Base-by-base conservation (phyloP, 2,329 filamentous ascomycete genomes). In the Alternaria tenuissima region DNA sequence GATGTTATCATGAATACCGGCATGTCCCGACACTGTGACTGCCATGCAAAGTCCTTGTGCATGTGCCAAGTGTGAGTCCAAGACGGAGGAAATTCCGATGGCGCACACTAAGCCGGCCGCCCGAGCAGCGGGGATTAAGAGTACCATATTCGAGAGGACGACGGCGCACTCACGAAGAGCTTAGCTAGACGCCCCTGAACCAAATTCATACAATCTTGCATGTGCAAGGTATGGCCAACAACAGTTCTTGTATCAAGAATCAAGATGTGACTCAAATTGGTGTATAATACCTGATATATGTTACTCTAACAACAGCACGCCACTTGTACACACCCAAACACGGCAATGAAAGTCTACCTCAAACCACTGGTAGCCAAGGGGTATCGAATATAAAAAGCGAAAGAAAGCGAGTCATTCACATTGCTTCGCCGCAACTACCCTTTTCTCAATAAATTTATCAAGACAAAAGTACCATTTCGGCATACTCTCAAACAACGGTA, bases 401-500 rank as follows among this genome's bases (percentile, higher is more conserved):
- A 49, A 5, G 46, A 49, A 49, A 49, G 30, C 30, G 14, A 3
- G 30, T 12, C n/a, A 26, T 26, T 3, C 32, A 2, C 14, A 12
- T 36, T 36, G 14, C 32, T 14, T 5, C 14, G 32, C 32, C 12
- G 32, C 32, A 36, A 26, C 22, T n/a, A 43, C 22, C 22, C 16
- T 44, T 26, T 11, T n/a, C 32, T 6, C 20, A 46, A 38, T 9
- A 38, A 38, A 14, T 7, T 4, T 16, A 16, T 24, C 20, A 12
- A 42, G 20, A 16, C 39, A 14, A 24, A 24, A 42, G 20, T 12
- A 20, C 24, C 49, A 43, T 16, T 16, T 38, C 22, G 20, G 11
- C 14, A 30, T 26, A 20, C 36, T 12, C 46, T 62, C 44, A 77
- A 8, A 77, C 62, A 36, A 78, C 66, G 2, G 71, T 72, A 48